Evolutionary conservation across 805 yeast species (phyloP).

Genomic region (Candida insectorum): DNA sequence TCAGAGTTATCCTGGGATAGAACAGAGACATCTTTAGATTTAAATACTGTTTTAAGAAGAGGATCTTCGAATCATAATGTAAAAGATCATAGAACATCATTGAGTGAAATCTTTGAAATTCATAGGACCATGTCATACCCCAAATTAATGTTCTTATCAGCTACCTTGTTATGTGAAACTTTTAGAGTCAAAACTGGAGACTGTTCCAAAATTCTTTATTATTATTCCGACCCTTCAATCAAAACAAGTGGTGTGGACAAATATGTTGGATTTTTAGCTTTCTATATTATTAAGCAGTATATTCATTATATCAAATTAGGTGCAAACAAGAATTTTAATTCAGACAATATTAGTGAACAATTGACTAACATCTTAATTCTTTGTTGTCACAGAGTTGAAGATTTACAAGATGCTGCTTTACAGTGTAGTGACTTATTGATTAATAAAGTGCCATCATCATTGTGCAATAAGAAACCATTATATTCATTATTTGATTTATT

Average conservation of each 20-base stretch:
- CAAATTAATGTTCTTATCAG: conserved; percentile 82
- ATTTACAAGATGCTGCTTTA: conserved; percentile 76
- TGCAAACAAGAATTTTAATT: conserved; percentile 52
- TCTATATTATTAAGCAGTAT: conserved; percentile 55
- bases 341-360: conserved; percentile 60
- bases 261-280: conserved; percentile 63
- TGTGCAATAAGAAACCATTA: conserved; percentile 71
- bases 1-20: conserved; percentile 76
- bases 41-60: conserved; percentile 85
- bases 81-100: conserved; percentile 65
- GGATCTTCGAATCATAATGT: conserved; percentile 83
- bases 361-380: conserved; percentile 61
- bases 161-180: conserved; percentile 74
- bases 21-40: conserved; percentile 87
- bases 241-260: conserved; percentile 64
- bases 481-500: conserved; percentile 80
- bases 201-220: conserved; percentile 71
- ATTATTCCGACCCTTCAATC: conserved; percentile 80
- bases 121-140: conserved; percentile 61
- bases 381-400: conserved; percentile 74
- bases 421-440: conserved; percentile 71
- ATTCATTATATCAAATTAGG: conserved; percentile 50
- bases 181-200: conserved; percentile 77
- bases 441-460: conserved; percentile 64
- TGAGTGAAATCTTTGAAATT: conserved; percentile 49